Evolutionary conservation across 805 yeast species (phyloP), one percentile per base, ranked within the genome.

Genomic region (Sungouiozyma intestinalis): DNA sequence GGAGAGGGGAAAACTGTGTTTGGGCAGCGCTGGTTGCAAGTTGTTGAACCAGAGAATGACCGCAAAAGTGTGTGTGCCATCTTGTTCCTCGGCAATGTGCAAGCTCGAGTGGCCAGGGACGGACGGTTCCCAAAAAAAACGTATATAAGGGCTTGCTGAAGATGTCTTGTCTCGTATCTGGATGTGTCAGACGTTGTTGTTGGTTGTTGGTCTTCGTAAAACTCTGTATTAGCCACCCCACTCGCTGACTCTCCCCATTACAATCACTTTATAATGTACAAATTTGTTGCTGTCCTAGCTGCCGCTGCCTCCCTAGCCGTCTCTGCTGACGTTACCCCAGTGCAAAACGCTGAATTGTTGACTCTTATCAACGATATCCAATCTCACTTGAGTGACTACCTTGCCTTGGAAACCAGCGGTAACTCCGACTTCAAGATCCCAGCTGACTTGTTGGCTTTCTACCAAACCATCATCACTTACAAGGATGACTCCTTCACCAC

Each of bases 401-500:
- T 48, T 6, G 39, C 35, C n/a, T 35, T 48, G 31, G 48, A 41
- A 35, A 40, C 44, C 4, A 18, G 16, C 33, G 38, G 40, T 15
- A 33, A 32, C 36, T 32, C 46, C 33, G 44, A 36, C 17, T 51
- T 46, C 46, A 51, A 55, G 20, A 41, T 55, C 20, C 67, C 67
- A 45, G 21, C 57, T 7, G 57, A 49, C 35, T 51, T 63, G 36
- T 43, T 63, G 37, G 39, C 42, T 16, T 15, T 63, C 11, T 62
- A 55, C 44, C 52, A 52, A 35, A 53, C 48, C 32, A 48, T 55
- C 24, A 45, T 49, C 16, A 59, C 67, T 31, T 62, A 58, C 49
- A 62, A 58, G n/a, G 64, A 64, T 40, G 57, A 58, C 29, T 50
- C 58, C 16, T 62, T 54, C 51, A 63, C 66, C 42, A 46, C 64